A percentile compares a stretch with the other conserved stretches of the same genome.
phyloP scores from a whole-genome alignment of 768 basidiomycete genomes.

The Brasilioporus rufonigricans region DNA sequence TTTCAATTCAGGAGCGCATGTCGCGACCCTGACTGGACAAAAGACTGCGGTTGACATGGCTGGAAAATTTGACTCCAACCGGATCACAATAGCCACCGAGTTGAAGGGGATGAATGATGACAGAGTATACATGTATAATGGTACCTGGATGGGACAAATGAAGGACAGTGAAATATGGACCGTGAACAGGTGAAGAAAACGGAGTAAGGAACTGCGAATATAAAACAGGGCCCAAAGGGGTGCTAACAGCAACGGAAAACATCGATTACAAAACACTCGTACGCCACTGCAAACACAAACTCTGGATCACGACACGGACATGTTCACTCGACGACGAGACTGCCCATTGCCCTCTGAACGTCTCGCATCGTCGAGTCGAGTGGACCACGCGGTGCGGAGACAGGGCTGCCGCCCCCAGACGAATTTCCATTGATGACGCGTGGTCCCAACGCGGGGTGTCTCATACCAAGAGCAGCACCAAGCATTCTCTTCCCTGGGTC shows the following conservation, averaged over 20 bases:
- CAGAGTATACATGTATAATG: conserved; percentile 22
- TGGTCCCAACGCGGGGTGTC: conserved; percentile 72
- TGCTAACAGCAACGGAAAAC: conserved; percentile 22
- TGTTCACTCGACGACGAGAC: conserved; percentile 69
- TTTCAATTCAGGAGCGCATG: conserved; percentile 9
- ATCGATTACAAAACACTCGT: conserved; percentile 19
- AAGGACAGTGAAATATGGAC: conserved; percentile 28
- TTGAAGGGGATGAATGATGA: conserved; percentile 7
- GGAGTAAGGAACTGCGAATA: conserved; percentile 15
- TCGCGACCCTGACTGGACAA: conserved; percentile 11
- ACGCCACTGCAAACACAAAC: conserved; percentile 18
- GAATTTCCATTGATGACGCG: conserved; percentile 48
- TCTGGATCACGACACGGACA: conserved; percentile 6
- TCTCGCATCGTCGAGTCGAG: conserved; percentile 61
- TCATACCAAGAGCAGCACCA: conserved; percentile 78
- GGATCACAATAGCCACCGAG: neutral
- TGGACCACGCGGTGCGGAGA: conserved; percentile 32
- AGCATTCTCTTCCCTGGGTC: conserved; percentile 90
- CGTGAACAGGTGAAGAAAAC: conserved; percentile 10
- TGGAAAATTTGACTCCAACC: neutral
- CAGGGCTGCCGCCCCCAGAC: conserved; percentile 32
- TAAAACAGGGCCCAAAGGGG: conserved; percentile 18
- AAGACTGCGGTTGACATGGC: neutral
- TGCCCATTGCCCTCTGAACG: conserved; percentile 74
- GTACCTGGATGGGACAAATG: conserved; percentile 27